Evolutionary conservation across 2,329 filamentous ascomycete species (phyloP), one percentile per base, ranked within the genome.

Genomic region (Botrytis aclada): DNA sequence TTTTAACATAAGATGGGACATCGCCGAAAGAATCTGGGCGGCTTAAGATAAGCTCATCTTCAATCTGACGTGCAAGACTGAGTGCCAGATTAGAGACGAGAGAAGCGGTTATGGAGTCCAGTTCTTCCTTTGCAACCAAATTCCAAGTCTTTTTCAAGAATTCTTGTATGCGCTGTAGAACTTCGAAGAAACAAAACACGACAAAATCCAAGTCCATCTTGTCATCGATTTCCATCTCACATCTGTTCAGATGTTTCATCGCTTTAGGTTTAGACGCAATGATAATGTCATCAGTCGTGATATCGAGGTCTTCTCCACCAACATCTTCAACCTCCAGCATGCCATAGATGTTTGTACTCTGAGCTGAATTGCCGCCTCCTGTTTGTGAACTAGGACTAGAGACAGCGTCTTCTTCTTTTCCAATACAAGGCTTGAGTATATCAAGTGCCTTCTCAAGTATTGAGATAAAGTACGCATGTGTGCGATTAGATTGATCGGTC

Each of bases 101-200:
- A 22, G 41, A 29, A 32, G 63, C 63, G 8, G 29, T 51, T n/a
- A 37, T 32, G 25, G 29, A 12, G 20, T 66, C 63, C 16, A 66
- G 20, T 37, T 66, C 43, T 45, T 25, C 29, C 29, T 37, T 32
- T 3, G 8, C 9, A 14, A 66, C 63, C 12, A 22, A 34, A 14
- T 34, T 47, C 43, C 63, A 66, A 10, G 63, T 66, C 20, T 66
- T 29, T 51, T 51, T 51, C 16, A 66, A 34, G 22, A 51, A 51
- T 22, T 66, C 43, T 4, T 51, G 63, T 25, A 66, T 66, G 43
- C 29, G 43, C 10, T 66, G 29, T 3, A 66, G 32, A 66, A 37
- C 63, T 12, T 66, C 63, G 12, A 66, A 51, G 63, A 66, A 66
- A 25, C 63, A 66, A 22, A 51, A 66, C 18, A 66, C 43, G 32